Evolutionary conservation across 108 stramenopile genomes (phyloP).

Genomic region (Cafeteria roenbergensis): DNA sequence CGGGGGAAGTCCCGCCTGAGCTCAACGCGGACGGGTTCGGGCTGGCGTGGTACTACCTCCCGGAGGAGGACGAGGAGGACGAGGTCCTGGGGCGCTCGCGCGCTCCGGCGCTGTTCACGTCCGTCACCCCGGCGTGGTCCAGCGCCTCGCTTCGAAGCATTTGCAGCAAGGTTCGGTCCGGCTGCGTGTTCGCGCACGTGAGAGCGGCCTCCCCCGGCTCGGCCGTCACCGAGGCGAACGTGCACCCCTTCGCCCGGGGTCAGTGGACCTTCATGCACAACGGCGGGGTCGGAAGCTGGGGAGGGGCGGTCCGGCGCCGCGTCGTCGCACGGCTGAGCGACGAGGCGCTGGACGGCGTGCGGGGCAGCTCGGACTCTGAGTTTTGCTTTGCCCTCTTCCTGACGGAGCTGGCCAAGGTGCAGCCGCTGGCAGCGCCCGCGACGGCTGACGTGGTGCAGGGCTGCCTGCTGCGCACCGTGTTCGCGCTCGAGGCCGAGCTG

Average conservation of each 20-base stretch:
- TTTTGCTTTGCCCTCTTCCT: slow-evolving; percentile 36
- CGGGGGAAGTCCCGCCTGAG: slow-evolving; percentile 3
- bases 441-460: slow-evolving; percentile 12
- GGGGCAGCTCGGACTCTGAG: slow-evolving; percentile 35
- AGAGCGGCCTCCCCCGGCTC: slow-evolving; percentile 26
- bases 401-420: slow-evolving; percentile 19
- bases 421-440: slow-evolving; percentile 14
- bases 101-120: slow-evolving; percentile 14
- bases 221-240: slow-evolving; percentile 11
- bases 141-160: slow-evolving; percentile 18
- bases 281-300: slow-evolving; percentile 12
- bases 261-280: slow-evolving; percentile 23
- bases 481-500: slow-evolving; percentile 7
- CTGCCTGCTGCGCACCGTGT: slow-evolving; percentile 25
- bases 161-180: slow-evolving; percentile 7
- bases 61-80: neutral
- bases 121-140: slow-evolving; percentile 20
- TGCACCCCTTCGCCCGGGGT: slow-evolving; percentile 23
- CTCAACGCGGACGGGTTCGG: slow-evolving; percentile 30
- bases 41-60: slow-evolving; percentile 18
- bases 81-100: neutral
- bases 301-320: slow-evolving; percentile 1
- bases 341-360: slow-evolving; percentile 27
- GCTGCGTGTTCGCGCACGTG: slow-evolving; percentile 23
- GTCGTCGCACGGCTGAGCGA: slow-evolving; percentile 16